A percentile compares a stretch with the other conserved stretches of the same genome.
Conservation (phyloP, 2,329 filamentous ascomycete species). For the Acephala macrosclerotiorum region DNA sequence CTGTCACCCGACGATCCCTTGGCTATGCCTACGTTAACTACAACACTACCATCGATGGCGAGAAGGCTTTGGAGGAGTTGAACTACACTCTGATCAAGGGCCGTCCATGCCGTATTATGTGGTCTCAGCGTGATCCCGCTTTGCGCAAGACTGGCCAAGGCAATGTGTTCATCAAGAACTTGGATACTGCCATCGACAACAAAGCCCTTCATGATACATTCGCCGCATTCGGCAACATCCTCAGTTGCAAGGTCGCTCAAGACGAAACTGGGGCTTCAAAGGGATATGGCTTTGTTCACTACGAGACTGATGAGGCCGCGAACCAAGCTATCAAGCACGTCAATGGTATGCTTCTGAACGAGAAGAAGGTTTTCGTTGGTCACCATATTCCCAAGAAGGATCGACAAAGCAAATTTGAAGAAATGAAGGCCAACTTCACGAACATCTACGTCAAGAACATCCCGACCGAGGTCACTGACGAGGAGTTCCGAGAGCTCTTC, state of each 20-base stretch:
- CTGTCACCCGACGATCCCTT: conserved; percentile 96
- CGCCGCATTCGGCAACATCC: conserved; percentile 97
- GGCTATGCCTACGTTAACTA: conserved; percentile 99
- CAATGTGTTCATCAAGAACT: conserved; percentile 99
- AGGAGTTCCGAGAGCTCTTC: conserved; percentile 93
- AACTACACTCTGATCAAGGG: conserved; percentile 99
- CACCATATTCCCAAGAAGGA: conserved; percentile 99
- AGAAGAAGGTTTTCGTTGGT: conserved; percentile 99
- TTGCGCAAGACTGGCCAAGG: conserved; percentile 99
- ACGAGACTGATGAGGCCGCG: conserved; percentile 98
- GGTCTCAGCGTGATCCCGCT: conserved; percentile 98
- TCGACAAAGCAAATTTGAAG: conserved; percentile 99
- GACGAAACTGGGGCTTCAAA: conserved; percentile 97
- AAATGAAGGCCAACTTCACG: conserved; percentile 99
- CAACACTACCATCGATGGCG: conserved; percentile 95
- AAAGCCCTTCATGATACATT: conserved; percentile 99
- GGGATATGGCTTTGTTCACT: conserved; percentile 99
- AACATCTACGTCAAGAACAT: conserved; percentile 99
- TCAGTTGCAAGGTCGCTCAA: conserved; percentile 99
- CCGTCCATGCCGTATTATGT: conserved; percentile 99
- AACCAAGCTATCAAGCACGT: conserved; percentile 98
- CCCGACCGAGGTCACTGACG: conserved; percentile 81
- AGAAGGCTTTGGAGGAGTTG: conserved; percentile 98
- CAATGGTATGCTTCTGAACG: conserved; percentile 99
- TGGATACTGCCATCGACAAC: conserved; percentile 98